phyloP scores from a whole-genome alignment of 805 yeast species.

The Saccharomycopsis selenospora region DNA sequence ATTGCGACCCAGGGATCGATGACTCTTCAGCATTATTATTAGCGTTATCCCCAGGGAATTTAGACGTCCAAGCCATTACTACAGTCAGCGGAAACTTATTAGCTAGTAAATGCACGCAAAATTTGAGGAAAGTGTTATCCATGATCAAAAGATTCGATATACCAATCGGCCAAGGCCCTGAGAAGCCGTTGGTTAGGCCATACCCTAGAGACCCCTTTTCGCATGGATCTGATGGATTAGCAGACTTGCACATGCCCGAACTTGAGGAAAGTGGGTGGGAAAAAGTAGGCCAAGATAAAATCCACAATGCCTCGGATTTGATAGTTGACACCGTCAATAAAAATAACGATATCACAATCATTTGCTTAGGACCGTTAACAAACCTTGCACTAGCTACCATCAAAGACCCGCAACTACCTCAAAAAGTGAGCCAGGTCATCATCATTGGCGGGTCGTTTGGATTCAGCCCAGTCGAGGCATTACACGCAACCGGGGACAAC shows the following conservation, averaged over 20 bases:
- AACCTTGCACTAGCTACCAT: conserved; percentile 1
- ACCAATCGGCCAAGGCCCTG: not conserved
- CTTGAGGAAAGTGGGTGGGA: conserved; percentile 1
- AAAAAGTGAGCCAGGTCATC: not conserved
- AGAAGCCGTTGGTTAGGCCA: conserved; percentile 1
- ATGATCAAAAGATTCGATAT: not conserved
- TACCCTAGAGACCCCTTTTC: conserved; percentile 1
- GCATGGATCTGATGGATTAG: not conserved
- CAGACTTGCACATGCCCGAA: not conserved
- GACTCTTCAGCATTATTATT: not conserved
- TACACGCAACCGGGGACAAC: not conserved
- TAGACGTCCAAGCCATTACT: conserved; percentile 1
- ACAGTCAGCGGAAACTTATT: not conserved
- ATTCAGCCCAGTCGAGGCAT: not conserved
- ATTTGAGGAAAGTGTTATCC: not conserved
- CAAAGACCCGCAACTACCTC: not conserved
- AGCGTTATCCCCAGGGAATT: not conserved
- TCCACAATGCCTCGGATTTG: not conserved
- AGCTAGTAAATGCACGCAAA: conserved; percentile 1
- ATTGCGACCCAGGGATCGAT: conserved; percentile 2
- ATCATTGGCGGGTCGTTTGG: conserved; percentile 1
- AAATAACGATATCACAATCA: not conserved
- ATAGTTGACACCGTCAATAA: not conserved
- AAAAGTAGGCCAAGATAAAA: not conserved
- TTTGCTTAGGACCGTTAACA: not conserved